Evolutionary conservation across 352 stramenopile species (phyloP), one percentile per base, ranked within the genome.

Genomic region (Globisporangium solare): DNA sequence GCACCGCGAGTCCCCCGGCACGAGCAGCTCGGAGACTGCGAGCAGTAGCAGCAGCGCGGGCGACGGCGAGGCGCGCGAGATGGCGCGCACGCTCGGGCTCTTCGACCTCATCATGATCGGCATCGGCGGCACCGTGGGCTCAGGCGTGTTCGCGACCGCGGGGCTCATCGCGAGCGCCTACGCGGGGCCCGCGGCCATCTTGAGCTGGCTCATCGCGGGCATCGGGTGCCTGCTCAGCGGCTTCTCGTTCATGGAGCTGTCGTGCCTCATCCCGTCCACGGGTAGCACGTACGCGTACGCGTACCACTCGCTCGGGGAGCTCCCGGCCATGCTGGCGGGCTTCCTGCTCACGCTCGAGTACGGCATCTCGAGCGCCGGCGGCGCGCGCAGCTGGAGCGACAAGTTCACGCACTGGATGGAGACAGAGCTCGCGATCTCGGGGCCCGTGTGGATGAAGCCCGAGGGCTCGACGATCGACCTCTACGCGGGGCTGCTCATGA

Each of bases 251-350:
- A 96, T 96, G 64, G 93, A 98, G 68, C 73, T 97, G 10, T 84
- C 88, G 42, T 79, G 70, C 27, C 67, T 86, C 39, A 90, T 98
- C 48, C 92, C 93, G 14, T 94, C 78, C 10, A 73, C 89, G 0
- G 94, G 94, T 0, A 95, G 77, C 57, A 97, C 89, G 7, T 98
- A 98, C 60, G 86, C 89, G 10, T 98, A 98, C 68, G 75, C 92
- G 0, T 98, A 97, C 62, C 86, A 97, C 55, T 77, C 89, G 0
- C 69, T 98, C 17, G 93, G 94, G 2, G 95, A 98, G 64, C 68
- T 98, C 2, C 88, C 91, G 1, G 95, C 95, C 6, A 74, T 98
- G 49, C 52, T 98, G 46, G 90, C 92, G 0, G 93, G 80, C 2
- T 94, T 86, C 15, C 63, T 95, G 31, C 67, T 98, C 24, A 97